Evolutionary conservation across 2,329 filamentous ascomycete genomes (phyloP), one percentile per base, ranked within the genome.

Genomic region (Phialophora tarda): DNA sequence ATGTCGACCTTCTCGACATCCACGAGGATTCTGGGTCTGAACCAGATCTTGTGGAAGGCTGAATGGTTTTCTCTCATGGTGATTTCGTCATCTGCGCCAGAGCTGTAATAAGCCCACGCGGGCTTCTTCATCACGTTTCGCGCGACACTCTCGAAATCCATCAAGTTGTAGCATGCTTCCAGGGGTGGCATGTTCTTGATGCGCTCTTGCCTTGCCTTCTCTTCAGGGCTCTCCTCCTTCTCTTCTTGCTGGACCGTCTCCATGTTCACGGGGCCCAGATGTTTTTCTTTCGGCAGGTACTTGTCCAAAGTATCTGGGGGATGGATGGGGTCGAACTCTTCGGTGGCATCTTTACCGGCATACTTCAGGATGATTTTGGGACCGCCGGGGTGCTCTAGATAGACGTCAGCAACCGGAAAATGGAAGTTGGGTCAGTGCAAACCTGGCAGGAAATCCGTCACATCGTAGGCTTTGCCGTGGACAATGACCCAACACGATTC

Each of bases 31-130:
- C 89, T 89, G 3, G 95, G 95, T 24, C 95, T 88, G 83, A 99
- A 98, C 94, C 95, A 91, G 79, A 97, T 96, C 77, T 96, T 93
- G 82, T 99, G 95, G 82, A 93, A 99, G 54, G 95, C 95, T 54
- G 86, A 88, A 81, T 97, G 94, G 81, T 99, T 99, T 80, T 98
- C 94, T 71, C 94, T 88, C 83, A 98, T 84, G 0, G 95, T 97
- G 91, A 94, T 93, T 78, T 94, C 91, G 75, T 96, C 92, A 75
- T 95, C 92, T 0, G 94, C 92, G 64, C 92, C 94, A 75, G 91
- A 95, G 0, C 92, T 97, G 79, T 99, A 99, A 82, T 99, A 99
- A 28, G 91, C 95, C 95, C 95, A 99, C 0, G 94, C 94, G 1
- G 89, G 90, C 82, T 91, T 96, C 86, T 96, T 97, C 94, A 98